Evolutionary conservation across 2,329 filamentous ascomycete species (phyloP).

Genomic region (Fusarium falciforme): DNA sequence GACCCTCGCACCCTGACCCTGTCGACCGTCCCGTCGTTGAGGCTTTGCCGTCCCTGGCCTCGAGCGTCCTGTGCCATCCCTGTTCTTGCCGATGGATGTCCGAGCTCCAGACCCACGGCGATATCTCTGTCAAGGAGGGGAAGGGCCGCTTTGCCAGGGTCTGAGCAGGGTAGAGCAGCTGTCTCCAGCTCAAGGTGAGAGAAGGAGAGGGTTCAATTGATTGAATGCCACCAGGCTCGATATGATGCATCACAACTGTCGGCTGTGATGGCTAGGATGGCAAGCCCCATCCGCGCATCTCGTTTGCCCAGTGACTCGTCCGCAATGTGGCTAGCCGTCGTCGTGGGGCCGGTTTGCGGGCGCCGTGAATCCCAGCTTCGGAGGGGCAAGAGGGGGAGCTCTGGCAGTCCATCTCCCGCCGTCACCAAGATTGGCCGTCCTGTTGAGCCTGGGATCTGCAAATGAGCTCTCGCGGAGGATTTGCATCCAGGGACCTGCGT

Average conservation of each 20-base stretch:
- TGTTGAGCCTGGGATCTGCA: conserved; percentile 29
- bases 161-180: neutral
- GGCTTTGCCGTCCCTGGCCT: conserved; percentile 12
- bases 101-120: conserved; percentile 32
- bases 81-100: conserved; percentile 34
- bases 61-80: conserved; percentile 24
- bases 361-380: neutral
- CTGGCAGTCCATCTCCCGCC: conserved; percentile 18
- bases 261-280: conserved; percentile 1
- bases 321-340: conserved; percentile 36
- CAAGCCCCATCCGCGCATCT: conserved; percentile 9
- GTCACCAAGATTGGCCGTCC: conserved; percentile 17
- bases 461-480: conserved; percentile 32
- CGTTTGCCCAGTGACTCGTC: conserved; percentile 31
- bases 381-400: conserved; percentile 19
- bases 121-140: conserved; percentile 28
- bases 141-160: conserved; percentile 26
- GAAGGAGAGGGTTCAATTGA: neutral
- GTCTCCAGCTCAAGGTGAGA: conserved; percentile 1
- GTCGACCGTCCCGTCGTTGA: neutral
- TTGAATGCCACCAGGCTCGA: neutral
- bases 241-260: conserved; percentile 12
- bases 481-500: conserved; percentile 40
- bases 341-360: conserved; percentile 26
- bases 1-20: conserved; percentile 8